These are phyloP conservation scores for Fraxinus sp. DNA, from an alignment of 305 asterid species.

Conservation along the genomic window DNA sequence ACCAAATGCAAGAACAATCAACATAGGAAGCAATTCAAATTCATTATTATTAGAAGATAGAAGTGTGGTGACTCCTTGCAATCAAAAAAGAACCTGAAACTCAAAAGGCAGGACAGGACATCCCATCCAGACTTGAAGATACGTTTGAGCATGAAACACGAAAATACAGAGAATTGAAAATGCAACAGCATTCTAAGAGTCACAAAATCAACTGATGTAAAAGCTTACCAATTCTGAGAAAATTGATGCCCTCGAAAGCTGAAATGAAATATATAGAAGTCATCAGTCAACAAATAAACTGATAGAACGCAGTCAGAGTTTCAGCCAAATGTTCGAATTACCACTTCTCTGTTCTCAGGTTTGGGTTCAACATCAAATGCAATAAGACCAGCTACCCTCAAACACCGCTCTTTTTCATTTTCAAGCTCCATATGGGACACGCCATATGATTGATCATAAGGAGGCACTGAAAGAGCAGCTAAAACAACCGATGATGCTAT, in stretches of 20 bases:
- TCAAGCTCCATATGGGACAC: conserved; percentile 88
- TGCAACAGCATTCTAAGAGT: neutral
- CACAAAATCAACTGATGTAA: neutral
- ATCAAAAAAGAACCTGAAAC: neutral
- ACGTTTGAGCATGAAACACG: conserved; percentile 5
- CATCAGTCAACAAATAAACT: conserved; percentile 22
- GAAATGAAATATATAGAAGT: conserved; percentile 36
- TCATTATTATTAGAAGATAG: neutral
- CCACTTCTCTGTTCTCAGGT: conserved; percentile 78
- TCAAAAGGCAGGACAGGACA: neutral
- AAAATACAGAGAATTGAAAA: conserved; percentile 1
- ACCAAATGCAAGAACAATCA: conserved; percentile 1
- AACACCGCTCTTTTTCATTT: conserved; percentile 71
- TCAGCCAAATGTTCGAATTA: conserved; percentile 27
- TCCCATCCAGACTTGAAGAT: conserved; percentile 6
- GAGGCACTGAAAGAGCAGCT: conserved; percentile 89
- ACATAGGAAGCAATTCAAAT: neutral
- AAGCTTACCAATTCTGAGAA: conserved; percentile 71
- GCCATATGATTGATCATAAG: conserved; percentile 70
- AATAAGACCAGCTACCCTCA: conserved; percentile 70
- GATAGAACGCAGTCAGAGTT: conserved; percentile 5
- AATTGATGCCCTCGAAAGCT: conserved; percentile 87
- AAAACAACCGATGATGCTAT: conserved; percentile 90
- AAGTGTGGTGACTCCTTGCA: neutral
- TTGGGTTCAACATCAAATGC: conserved; percentile 71